Base-by-base conservation (phyloP, 164 flowering plant species). In the Malania oleifera region DNA sequence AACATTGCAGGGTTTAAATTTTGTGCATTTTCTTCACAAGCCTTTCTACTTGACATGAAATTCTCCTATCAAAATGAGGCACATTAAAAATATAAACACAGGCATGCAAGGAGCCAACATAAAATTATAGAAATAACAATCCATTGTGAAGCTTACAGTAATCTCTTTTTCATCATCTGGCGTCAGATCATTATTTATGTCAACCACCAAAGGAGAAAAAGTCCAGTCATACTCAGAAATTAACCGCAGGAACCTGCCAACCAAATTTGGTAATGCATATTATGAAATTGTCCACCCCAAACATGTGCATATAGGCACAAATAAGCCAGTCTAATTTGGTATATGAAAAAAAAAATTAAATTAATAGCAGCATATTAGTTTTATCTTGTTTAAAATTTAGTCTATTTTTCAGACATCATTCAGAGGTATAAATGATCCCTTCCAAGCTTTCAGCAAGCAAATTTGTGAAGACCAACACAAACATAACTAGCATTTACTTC, bases 181-280 rank as follows among this genome's bases (percentile, higher is more conserved):
- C 60, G 75, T 70, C 72, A 87, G 52, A 68, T 87, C 96, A 70
- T 71, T 72, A 67, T 93, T 90, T 61, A 90, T 80, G 69, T 93
- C 99, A 59, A 93, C 81, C 56, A 90, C 59, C 72, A 93, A 57
- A 25, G 99, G 77, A 66, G 84, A 78, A 70, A 82, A 84, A 24
- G 67, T 72, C 96, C 99, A 93, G 69, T 90, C 90, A 76, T 86
- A 82, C 59, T 80, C 87, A n/a, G 95, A 76, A 29, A 93, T 56
- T 37, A 90, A 63, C 20, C 91, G 64, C 62, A 93, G 64, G 69
- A 93, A 93, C 79, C 99, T 93, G 81, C 45, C 38, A 59, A 58
- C 22, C 28, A 64, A 63, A 47, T 56, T 47, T 27, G 26, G 23
- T 41, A 46, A n/a, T 20, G 34, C 15, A 47, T 20, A 17, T 44